Percentiles rank a stretch among this genome's conserved stretches.
Evolutionary conservation across 352 stramenopile genomes (phyloP).

Genomic region (Phytophthora megakarya): DNA sequence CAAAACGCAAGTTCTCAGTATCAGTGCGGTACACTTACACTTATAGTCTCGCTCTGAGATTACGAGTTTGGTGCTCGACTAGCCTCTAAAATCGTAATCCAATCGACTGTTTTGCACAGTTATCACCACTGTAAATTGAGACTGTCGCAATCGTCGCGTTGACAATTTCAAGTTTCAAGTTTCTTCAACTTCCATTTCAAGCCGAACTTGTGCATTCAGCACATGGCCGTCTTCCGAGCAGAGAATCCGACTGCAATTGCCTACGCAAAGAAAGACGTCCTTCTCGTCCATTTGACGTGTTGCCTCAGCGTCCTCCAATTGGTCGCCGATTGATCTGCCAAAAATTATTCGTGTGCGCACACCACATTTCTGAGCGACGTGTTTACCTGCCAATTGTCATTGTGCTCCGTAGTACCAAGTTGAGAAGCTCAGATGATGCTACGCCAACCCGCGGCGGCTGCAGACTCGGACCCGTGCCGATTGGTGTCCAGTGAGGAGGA

Average conservation of each 20-base stretch:
- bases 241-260: conserved; percentile 7
- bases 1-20: too few relatives aligned
- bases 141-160: too few relatives aligned
- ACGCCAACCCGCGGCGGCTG: not conserved
- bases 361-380: conserved; percentile 14
- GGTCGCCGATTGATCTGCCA: conserved; percentile 1
- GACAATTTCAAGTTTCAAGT: too few relatives aligned
- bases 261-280: conserved; percentile 1
- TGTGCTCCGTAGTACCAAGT: conserved; percentile 3
- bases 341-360: conserved; percentile 5
- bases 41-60: too few relatives aligned
- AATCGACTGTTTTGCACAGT: too few relatives aligned
- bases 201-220: too few relatives aligned
- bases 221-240: too few relatives aligned
- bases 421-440: conserved; percentile 13
- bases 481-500: conserved; percentile 59
- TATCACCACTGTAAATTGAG: too few relatives aligned
- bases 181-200: too few relatives aligned
- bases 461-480: conserved; percentile 22
- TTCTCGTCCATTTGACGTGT: conserved; percentile 5
- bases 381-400: conserved; percentile 22
- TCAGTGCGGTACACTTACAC: too few relatives aligned
- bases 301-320: conserved; percentile 10
- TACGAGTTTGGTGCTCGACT: too few relatives aligned
- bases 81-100: too few relatives aligned